phyloP scores from a whole-genome alignment of 495 filamentous ascomycete genomes.

The Penicillium verhagenii region DNA sequence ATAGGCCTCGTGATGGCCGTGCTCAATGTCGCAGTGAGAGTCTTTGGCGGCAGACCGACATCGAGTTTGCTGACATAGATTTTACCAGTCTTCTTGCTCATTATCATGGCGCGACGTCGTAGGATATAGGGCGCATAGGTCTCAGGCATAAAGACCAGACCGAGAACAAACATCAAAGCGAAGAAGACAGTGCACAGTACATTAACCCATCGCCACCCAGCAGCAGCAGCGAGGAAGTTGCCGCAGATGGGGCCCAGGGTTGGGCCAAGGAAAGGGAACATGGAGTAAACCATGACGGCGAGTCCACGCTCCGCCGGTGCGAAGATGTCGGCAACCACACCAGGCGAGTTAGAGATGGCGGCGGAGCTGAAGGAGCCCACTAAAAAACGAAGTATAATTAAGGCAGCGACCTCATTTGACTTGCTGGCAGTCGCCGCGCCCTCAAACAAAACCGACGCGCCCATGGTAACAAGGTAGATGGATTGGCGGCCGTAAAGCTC shows the following conservation, averaged over 20 bases:
- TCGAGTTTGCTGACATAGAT: conserved; percentile 28
- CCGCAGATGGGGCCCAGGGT: conserved; percentile 49
- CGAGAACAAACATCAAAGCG: conserved; percentile 40
- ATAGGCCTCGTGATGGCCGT: conserved; percentile 28
- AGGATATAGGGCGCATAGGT: conserved; percentile 49
- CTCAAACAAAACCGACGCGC: conserved; percentile 30
- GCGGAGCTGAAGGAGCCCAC: conserved; percentile 62
- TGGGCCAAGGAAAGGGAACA: conserved; percentile 59
- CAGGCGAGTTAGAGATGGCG: conserved; percentile 57
- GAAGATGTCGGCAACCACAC: conserved; percentile 63
- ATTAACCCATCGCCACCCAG: conserved; percentile 59
- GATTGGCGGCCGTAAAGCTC: conserved; percentile 65
- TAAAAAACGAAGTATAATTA: conserved; percentile 44
- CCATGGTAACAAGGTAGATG: conserved; percentile 40
- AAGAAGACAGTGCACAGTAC: conserved; percentile 38
- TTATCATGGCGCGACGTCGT: conserved; percentile 33
- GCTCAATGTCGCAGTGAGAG: conserved; percentile 14
- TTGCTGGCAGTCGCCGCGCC: conserved; percentile 39
- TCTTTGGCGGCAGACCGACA: conserved; percentile 5
- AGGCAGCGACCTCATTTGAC: background rate
- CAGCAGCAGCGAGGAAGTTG: conserved; percentile 46
- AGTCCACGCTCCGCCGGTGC: conserved; percentile 52
- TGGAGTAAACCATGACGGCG: conserved; percentile 54
- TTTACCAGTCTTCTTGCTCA: conserved; percentile 44
- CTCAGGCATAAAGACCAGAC: conserved; percentile 43